Conservation (phyloP, 1,284 basidiomycete species). For the Trametes polyzona region DNA sequence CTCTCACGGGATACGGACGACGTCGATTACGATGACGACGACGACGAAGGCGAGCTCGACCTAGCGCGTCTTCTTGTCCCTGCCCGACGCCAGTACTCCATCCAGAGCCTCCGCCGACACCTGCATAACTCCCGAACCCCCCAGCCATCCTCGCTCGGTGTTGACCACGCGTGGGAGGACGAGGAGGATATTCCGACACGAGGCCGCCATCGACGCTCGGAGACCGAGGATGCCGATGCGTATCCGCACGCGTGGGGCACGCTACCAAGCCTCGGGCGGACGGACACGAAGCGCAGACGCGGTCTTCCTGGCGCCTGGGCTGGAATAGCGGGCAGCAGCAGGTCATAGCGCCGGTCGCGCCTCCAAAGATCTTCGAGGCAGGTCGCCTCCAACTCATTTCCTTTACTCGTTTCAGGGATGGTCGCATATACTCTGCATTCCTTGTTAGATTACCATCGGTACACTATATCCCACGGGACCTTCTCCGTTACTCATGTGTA, state of each 20-base stretch:
- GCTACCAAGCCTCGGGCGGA: slow-evolving; percentile 27
- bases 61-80: slow-evolving; percentile 70
- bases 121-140: slow-evolving; percentile 42
- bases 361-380: background rate
- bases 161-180: slow-evolving; percentile 27
- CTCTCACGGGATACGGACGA: slow-evolving; percentile 31
- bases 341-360: slow-evolving; percentile 13
- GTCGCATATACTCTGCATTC: background rate
- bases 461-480: background rate
- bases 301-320: slow-evolving; percentile 33
- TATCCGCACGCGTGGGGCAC: slow-evolving; percentile 26
- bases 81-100: slow-evolving; percentile 71
- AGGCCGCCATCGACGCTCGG: slow-evolving; percentile 23
- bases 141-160: slow-evolving; percentile 8
- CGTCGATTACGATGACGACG: slow-evolving; percentile 49
- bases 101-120: slow-evolving; percentile 65
- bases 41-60: slow-evolving; percentile 67
- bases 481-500: slow-evolving; percentile 6
- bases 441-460: slow-evolving; percentile 1
- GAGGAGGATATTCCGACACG: slow-evolving; percentile 20
- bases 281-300: slow-evolving; percentile 29
- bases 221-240: slow-evolving; percentile 31
- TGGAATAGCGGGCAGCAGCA: slow-evolving; percentile 12
- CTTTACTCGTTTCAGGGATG: background rate
- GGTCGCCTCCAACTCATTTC: background rate